A percentile compares a stretch with the other conserved stretches of the same genome.
These are phyloP conservation scores for Monilinia fructicola DNA, from an alignment of 2,329 filamentous ascomycete genomes.

Conservation along the genomic window DNA sequence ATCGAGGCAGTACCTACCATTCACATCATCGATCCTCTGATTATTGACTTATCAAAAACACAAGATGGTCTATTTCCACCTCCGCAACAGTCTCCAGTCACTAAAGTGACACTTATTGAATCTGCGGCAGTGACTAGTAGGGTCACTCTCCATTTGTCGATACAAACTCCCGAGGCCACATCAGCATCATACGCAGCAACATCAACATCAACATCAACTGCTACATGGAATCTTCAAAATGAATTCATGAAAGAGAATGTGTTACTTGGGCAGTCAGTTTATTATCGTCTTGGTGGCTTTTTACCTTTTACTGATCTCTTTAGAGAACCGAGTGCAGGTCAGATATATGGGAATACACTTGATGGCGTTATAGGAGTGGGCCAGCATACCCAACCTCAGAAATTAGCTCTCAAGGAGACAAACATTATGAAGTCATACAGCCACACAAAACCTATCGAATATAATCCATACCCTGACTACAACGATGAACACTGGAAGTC, in stretches of 20 bases:
- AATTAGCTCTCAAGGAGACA: constrained; percentile 40
- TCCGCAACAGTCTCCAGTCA: background rate
- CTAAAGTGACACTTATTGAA: background rate
- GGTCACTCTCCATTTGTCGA: constrained; percentile 4
- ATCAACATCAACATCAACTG: background rate
- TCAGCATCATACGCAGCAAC: background rate
- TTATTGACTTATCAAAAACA: background rate
- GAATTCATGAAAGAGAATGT: constrained; percentile 32
- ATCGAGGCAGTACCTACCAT: background rate
- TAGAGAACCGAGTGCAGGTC: constrained; percentile 49
- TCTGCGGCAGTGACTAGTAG: background rate
- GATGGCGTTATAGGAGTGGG: constrained; percentile 46
- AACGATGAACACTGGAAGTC: constrained; percentile 61
- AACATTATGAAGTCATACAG: constrained; percentile 47
- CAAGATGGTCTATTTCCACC: background rate
- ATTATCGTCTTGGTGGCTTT: constrained; percentile 12
- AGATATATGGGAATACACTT: constrained; percentile 59
- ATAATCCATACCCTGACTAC: constrained; percentile 72
- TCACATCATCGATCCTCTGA: background rate
- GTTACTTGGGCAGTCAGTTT: constrained; percentile 29
- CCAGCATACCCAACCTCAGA: constrained; percentile 36
- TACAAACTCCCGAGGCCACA: background rate
- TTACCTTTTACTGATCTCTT: constrained; percentile 25
- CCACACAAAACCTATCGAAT: constrained; percentile 53
- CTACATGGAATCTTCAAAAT: background rate